Evolutionary conservation across 108 stramenopile species (phyloP), one percentile per base, ranked within the genome.

Genomic region (Parietichytrium sp.): DNA sequence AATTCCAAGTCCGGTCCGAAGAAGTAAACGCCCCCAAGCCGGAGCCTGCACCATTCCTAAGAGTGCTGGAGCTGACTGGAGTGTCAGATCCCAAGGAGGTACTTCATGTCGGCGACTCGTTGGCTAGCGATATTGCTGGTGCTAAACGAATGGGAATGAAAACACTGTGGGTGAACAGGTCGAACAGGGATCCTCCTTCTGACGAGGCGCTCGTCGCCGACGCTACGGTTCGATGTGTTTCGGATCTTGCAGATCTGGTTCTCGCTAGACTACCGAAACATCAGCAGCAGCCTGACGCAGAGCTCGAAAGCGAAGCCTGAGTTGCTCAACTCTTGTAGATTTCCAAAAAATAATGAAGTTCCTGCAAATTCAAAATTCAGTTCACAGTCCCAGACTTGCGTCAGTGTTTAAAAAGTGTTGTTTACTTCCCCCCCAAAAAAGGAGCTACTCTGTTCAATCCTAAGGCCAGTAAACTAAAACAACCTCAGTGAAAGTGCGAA

Each of bases 201-300:
- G 42, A 38, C 15, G n/a, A n/a, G n/a, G n/a, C n/a, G n/a, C n/a
- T n/a, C n/a, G n/a, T n/a, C n/a, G 61, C 61, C 6, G 61, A 72
- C 61, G 38, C 33, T 7, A 42, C 45, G 29, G 29, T 72, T n/a
- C 61, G 61, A 18, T 72, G 61, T 42, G 61, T 72, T 25, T 72
- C 61, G 42, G 61, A 72, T 10, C 33, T 72, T 42, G 61, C 36
- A n/a, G 61, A 72, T 10, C 38, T 42, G 6, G 61, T 72, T 38
- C 29, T 72, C 2, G 61, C 36, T 72, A 25, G n/a, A 7, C 13
- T 72, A n/a, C n/a, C n/a, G n/a, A n/a, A n/a, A n/a, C n/a, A n/a
- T n/a, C n/a, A n/a, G n/a, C n/a, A n/a, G n/a, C n/a, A n/a, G n/a
- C n/a, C n/a, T n/a, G n/a, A n/a, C n/a, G n/a, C n/a, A n/a, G n/a